Evolutionary conservation across 495 filamentous ascomycete species (phyloP).

Genomic region (Lasiosphaeria ovina): DNA sequence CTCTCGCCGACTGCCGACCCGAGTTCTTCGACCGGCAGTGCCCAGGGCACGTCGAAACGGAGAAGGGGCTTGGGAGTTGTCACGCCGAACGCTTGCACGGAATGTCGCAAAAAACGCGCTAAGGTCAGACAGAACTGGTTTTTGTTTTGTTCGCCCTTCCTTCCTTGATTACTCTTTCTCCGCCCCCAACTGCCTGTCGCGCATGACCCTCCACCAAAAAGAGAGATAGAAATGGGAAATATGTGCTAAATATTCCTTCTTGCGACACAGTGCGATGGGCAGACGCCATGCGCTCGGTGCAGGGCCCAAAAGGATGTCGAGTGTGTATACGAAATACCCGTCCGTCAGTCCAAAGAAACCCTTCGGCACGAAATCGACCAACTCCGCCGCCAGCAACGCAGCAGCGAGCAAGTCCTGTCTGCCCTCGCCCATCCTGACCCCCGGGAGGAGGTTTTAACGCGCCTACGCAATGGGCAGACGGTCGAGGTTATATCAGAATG

Average conservation of each 20-base stretch:
- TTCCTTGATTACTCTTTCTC: no score
- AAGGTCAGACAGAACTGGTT: conserved; percentile 37
- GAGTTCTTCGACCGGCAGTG: neutral
- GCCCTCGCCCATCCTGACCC: conserved; percentile 44
- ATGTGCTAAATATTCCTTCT: conserved; percentile 6
- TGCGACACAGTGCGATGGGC: conserved; percentile 49
- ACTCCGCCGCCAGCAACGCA: conserved; percentile 45
- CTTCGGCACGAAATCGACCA: conserved; percentile 51
- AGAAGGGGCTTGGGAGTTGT: conserved; percentile 52
- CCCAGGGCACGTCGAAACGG: conserved; percentile 37
- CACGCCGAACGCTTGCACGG: conserved; percentile 56
- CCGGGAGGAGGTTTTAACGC: conserved; percentile 48
- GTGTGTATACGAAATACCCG: conserved; percentile 53
- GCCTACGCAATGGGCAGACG: conserved; percentile 48
- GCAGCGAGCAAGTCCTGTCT: conserved; percentile 45
- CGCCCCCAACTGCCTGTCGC: no score
- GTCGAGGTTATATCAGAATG: conserved; percentile 49
- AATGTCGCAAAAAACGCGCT: conserved; percentile 57
- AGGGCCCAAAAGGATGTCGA: conserved; percentile 45
- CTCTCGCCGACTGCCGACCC: conserved; percentile 9
- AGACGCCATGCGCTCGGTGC: conserved; percentile 52
- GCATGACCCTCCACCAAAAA: no score
- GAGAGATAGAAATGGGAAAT: no score
- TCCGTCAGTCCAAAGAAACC: conserved; percentile 55
- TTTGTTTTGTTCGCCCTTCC: no score